Conservation (phyloP, 1,284 basidiomycete genomes). For the Boletus chippewaensis region DNA sequence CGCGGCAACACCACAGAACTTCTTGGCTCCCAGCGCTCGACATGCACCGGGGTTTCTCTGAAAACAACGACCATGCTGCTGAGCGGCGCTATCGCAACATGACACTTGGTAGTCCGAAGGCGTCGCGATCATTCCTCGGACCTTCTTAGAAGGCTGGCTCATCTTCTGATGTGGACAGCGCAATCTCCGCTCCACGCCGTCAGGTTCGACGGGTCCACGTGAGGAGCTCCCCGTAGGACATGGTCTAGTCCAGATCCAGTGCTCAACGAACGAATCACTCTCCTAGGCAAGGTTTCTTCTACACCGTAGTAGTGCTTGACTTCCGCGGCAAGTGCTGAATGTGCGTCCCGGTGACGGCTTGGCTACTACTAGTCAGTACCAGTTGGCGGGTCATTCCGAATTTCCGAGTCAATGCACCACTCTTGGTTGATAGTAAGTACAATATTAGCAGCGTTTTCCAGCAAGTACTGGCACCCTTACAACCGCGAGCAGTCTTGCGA, state of each 20-base stretch:
- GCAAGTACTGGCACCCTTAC: too few species aligned
- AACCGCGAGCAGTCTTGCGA: too few species aligned
- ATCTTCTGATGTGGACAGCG: slow-evolving; percentile 11
- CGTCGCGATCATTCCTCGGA: slow-evolving; percentile 17
- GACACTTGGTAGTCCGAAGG: slow-evolving; percentile 15
- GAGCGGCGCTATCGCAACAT: not conserved
- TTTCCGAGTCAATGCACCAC: not conserved
- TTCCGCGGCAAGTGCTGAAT: not conserved
- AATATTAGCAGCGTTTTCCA: too few species aligned
- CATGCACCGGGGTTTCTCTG: not conserved
- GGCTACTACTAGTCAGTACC: too few species aligned
- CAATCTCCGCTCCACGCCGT: slow-evolving; percentile 18
- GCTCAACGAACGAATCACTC: not conserved
- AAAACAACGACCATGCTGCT: not conserved
- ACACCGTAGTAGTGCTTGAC: not conserved
- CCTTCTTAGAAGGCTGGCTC: slow-evolving; percentile 17
- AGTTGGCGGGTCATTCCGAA: too few species aligned
- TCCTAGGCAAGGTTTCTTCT: not conserved
- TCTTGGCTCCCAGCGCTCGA: not conserved
- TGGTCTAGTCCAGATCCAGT: not conserved
- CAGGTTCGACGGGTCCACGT: slow-evolving; percentile 1
- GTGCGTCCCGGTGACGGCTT: too few species aligned
- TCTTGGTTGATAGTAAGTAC: not conserved
- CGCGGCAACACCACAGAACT: not conserved
- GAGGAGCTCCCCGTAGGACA: not conserved